Percentiles rank a stretch among this genome's conserved stretches.
Conservation (phyloP, 73 alveolate genomes). For the Breviolum minutum region DNA sequence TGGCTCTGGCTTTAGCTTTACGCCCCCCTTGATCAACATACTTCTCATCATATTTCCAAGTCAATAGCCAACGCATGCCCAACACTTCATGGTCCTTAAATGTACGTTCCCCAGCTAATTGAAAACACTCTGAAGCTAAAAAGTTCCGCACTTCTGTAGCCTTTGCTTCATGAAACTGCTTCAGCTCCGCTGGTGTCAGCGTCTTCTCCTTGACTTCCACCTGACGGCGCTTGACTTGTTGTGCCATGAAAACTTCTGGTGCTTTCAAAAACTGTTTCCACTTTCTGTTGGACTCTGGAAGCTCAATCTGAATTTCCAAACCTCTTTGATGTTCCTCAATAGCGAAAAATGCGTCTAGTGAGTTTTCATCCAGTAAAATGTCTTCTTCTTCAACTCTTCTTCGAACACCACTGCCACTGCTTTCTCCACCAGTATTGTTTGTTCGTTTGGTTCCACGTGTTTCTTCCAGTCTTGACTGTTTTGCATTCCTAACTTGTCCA, state of each 20-base stretch:
- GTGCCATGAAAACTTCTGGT: background rate
- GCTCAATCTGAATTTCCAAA: background rate
- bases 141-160: background rate
- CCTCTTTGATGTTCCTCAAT: background rate
- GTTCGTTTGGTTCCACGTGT: too few species aligned
- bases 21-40: background rate
- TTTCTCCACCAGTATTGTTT: too few species aligned
- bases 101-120: background rate
- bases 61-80: background rate
- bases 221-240: background rate
- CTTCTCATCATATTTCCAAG: conserved; percentile 12
- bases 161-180: background rate
- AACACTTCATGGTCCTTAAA: background rate
- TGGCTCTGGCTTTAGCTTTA: background rate
- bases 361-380: background rate
- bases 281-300: background rate
- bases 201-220: background rate
- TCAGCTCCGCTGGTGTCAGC: background rate
- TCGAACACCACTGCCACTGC: too few species aligned
- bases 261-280: background rate
- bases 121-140: background rate
- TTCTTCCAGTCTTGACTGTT: too few species aligned
- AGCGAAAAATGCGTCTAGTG: background rate
- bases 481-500: too few species aligned
- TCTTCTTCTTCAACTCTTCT: too few species aligned